Conservation (phyloP, 805 yeast species). For the Saturnispora sekii region DNA sequence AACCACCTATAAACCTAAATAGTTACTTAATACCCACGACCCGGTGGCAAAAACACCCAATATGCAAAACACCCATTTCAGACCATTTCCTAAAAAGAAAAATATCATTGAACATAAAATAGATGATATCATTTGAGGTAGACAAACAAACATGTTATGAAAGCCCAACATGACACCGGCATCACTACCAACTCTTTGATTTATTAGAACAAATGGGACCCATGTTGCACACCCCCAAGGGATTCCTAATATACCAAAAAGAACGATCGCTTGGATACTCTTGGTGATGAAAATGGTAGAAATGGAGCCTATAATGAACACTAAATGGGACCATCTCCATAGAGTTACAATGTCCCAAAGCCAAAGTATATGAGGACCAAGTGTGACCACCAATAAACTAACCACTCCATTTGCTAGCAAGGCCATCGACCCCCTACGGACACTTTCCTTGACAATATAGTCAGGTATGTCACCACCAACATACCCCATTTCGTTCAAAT, state of each 20-base stretch:
- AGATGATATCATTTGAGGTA: slow-evolving; percentile 48
- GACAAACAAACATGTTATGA: slow-evolving; percentile 48
- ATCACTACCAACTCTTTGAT: slow-evolving; percentile 42
- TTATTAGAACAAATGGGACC: slow-evolving; percentile 57
- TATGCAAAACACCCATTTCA: slow-evolving; percentile 49
- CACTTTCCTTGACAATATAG: slow-evolving; percentile 25
- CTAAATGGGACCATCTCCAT: slow-evolving; percentile 43
- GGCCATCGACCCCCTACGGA: slow-evolving; percentile 44
- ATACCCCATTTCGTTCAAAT: slow-evolving; percentile 32
- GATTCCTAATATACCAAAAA: slow-evolving; percentile 46
- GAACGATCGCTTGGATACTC: slow-evolving; percentile 34
- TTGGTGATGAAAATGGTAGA: slow-evolving; percentile 36
- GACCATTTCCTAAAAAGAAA: slow-evolving; percentile 32
- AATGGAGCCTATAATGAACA: slow-evolving; percentile 40
- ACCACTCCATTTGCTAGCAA: slow-evolving; percentile 39
- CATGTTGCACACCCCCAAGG: slow-evolving; percentile 61
- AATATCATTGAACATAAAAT: slow-evolving; percentile 39
- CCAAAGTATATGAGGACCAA: slow-evolving; percentile 35
- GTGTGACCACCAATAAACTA: slow-evolving; percentile 34
- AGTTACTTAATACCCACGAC: slow-evolving; percentile 27
- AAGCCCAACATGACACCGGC: slow-evolving; percentile 48
- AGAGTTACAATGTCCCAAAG: slow-evolving; percentile 14
- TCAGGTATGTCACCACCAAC: slow-evolving; percentile 29
- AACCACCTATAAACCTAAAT: slow-evolving; percentile 6
- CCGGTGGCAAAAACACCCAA: slow-evolving; percentile 43